Base-by-base conservation (phyloP, 2,329 filamentous ascomycete species). In the Knufia petricola region DNA sequence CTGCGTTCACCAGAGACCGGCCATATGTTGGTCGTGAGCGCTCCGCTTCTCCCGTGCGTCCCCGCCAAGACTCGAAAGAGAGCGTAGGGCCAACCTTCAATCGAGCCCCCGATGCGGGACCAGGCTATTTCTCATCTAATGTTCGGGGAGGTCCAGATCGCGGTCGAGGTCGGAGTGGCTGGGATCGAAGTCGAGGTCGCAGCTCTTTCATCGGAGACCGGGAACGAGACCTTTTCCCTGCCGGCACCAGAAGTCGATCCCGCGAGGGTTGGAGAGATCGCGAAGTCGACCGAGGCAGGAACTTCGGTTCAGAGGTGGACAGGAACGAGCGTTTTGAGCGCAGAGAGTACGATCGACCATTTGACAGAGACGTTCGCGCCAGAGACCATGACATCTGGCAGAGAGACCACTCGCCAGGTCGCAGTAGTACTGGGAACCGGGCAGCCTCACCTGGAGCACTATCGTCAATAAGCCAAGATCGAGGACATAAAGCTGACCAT, bases 1-100 rank as follows among this genome's bases (percentile, higher is more conserved):
- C 26, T 15, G 32, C 45, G 19, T 47, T 31, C 36, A 46, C 60
- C 1, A 61, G 69, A 50, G 68, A 70, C 4, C 66, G 72, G 3
- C 61, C 65, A 2, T 64, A 70, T 7, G 69, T 71, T 50, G 66
- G 69, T 10, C 66, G 69, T 36, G 69, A 73, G 37, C 66, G 70
- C 55, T 66, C 68, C 52, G 53, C 70, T 58, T 64, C 69, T 2
- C 69, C 68, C 10, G 58, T 65, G 42, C 62, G 68, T 19, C 63
- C 69, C 55, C 65, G 68, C 37, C 66, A 69, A 19, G 66, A 68
- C 51, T 71, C 69, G 3, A 62, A 68, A 38, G 69, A 72, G 46
- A 70, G 66, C 31, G 55, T 71, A 32, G 49, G 52, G 63, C 66
- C 65, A 1, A 61, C 63, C 2, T 66, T 64, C 8, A 64, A 61